Conservation (phyloP, 192 early-diverging fungal genomes). For the Backusella parvicylindrica region DNA sequence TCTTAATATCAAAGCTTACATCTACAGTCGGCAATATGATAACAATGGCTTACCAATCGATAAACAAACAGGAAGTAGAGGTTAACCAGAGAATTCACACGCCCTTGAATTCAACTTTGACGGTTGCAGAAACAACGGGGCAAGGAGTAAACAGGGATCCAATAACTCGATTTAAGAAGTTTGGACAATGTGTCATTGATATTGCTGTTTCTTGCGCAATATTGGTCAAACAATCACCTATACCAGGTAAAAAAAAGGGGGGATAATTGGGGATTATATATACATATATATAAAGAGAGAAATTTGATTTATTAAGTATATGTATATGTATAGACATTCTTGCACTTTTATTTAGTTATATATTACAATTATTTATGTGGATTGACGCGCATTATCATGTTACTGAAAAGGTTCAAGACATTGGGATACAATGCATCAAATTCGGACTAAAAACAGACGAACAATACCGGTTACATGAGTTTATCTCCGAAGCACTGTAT, state of each 20-base stretch:
- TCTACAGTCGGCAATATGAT: not conserved
- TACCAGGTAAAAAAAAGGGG: conserved; percentile 28
- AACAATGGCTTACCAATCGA: not conserved
- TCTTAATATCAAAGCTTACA: conserved; percentile 38
- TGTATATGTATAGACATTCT: not conserved
- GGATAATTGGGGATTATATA: not conserved
- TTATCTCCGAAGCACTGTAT: conserved; percentile 44
- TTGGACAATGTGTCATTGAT: conserved; percentile 35
- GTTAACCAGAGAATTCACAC: not conserved
- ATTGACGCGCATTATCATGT: conserved; percentile 47
- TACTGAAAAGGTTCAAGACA: conserved; percentile 46
- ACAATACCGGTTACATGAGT: conserved; percentile 51
- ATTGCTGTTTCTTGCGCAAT: conserved; percentile 41
- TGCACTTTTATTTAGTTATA: conserved; percentile 31
- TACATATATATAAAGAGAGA: not conserved
- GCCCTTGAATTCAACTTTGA: not conserved
- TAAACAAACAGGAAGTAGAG: not conserved
- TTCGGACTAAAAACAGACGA: conserved; percentile 48
- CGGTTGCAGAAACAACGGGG: not conserved
- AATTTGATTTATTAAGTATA: not conserved
- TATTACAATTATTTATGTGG: conserved; percentile 34
- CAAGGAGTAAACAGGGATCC: conserved; percentile 7
- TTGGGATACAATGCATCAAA: conserved; percentile 42
- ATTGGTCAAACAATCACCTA: conserved; percentile 50
- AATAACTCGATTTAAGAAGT: conserved; percentile 10